Evolutionary conservation across 1,284 basidiomycete species (phyloP), one percentile per base, ranked within the genome.

Genomic region (Sutorius eximius): DNA sequence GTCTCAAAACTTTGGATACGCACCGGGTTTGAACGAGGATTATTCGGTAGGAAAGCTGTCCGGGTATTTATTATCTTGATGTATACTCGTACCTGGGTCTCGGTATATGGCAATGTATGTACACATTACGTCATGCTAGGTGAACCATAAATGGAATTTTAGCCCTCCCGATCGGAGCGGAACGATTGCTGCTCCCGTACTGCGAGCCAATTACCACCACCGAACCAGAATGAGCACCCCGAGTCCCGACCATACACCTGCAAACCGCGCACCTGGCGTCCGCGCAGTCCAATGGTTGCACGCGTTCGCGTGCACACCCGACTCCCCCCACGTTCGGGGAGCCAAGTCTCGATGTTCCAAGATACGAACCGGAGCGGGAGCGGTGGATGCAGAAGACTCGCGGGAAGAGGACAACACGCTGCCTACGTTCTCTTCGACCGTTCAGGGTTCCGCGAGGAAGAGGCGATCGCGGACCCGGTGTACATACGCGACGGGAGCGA

Each of bases 221-320:
- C 22, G 22, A 24, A 24, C 5, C 22, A 24, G 22, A 18, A 18
- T 18, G 36, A 18, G n/a, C n/a, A 5, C n/a, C 16, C 16, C 16
- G 10, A 37, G 36, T 37, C 36, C 36, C 4, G 18, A 16, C 18
- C 12, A 9, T 12, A 10, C 36, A 37, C n/a, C n/a, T 10, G n/a
- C n/a, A 37, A n/a, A 18, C 36, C 8, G n/a, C n/a, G 9, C n/a
- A 16, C 16, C 36, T n/a, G 7, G 10, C 6, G 29, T 32, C 8
- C 57, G 29, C 30, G 29, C 57, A 12, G 36, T 54, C 33, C 34
- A 53, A 24, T 55, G 53, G 59, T 44, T 46, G 24, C 48, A 7
- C 15, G 29, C 51, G 12, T 62, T 63, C 15, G 51, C 52, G 15
- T 50, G 55, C 24, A 60, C 51, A 15, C 64, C 57, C 12, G 40